Evolutionary conservation across 2,329 filamentous ascomycete genomes (phyloP), one percentile per base, ranked within the genome.

Genomic region (Hymenotorrendiella dingleyae): DNA sequence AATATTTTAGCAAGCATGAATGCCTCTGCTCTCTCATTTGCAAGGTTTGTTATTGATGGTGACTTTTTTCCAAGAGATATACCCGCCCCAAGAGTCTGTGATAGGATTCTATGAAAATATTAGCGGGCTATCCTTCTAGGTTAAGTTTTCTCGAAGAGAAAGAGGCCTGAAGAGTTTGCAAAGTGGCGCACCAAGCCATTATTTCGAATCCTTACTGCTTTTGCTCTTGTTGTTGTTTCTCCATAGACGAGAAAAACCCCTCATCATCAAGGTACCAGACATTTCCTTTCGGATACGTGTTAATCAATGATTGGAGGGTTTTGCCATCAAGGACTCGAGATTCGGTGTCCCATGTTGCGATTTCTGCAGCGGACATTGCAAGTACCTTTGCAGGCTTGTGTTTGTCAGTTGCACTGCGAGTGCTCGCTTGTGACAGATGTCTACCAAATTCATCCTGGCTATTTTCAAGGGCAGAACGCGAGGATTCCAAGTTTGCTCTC

Each of bases 261-360:
- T 56, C 52, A 8, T 58, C 48, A 29, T 59, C 57, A 23, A 59
- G 50, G 33, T 56, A 58, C 54, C 56, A 60, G 7, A 60, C 35
- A 43, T 60, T 58, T 5, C 57, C 57, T 27, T 58, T 55, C 1
- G 57, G 57, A 38, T 60, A 60, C 1, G 48, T 47, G 16, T 53
- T 50, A 6, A 57, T 54, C 1, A 60, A 41, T 4, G 48, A 37
- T 29, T 56, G 50, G 6, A 60, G 42, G 10, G 49, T 52, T 33
- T 58, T 52, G 2, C 41, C 40, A 50, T 59, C 53, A 4, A 60
- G 21, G 17, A 43, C 40, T 33, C 41, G 45, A 8, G 48, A 45
- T 9, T 48, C 30, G 3, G 46, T 22, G 34, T 56, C 50, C 53
- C 47, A 54, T 4, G 41, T 35, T 9, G 46, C 52, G n/a, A 28